These are phyloP conservation scores for Cladosporium sp. DNA, from an alignment of 2,329 filamentous ascomycete genomes.

Conservation along the genomic window DNA sequence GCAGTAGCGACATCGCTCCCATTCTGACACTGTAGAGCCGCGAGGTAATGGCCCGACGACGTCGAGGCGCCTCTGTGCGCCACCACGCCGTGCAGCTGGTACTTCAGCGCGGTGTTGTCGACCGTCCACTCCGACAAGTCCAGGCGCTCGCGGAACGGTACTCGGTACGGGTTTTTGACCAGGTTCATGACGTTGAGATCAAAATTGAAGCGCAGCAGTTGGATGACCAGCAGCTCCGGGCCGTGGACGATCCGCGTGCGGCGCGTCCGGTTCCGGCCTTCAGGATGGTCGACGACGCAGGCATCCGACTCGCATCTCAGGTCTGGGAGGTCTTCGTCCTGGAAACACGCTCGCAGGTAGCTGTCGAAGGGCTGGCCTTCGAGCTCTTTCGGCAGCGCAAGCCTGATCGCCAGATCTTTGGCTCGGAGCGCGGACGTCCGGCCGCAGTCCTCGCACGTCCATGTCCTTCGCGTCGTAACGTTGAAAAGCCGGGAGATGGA, in stretches of 20 bases:
- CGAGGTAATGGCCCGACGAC: slow-evolving; percentile 13
- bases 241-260: slow-evolving; percentile 1
- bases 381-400: too few relatives aligned
- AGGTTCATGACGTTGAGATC: not conserved
- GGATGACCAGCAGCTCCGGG: slow-evolving; percentile 13
- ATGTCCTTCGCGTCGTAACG: not conserved
- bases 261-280: not conserved
- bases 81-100: slow-evolving; percentile 10
- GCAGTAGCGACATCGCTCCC: slow-evolving; percentile 16
- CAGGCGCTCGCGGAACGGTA: not conserved
- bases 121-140: not conserved
- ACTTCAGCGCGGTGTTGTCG: not conserved
- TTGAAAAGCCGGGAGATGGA: not conserved
- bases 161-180: not conserved
- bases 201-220: slow-evolving; percentile 7
- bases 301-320: not conserved
- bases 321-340: not conserved
- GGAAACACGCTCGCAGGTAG: too few relatives aligned
- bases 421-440: not conserved
- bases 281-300: not conserved
- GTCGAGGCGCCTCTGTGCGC: slow-evolving; percentile 5
- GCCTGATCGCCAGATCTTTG: too few relatives aligned
- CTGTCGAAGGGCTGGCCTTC: too few relatives aligned
- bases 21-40: slow-evolving; percentile 7
- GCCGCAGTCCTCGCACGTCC: not conserved